A percentile compares a stretch with the other conserved stretches of the same genome.
Conservation (phyloP, 331 rosid genomes). For the Quercus lobata region DNA sequence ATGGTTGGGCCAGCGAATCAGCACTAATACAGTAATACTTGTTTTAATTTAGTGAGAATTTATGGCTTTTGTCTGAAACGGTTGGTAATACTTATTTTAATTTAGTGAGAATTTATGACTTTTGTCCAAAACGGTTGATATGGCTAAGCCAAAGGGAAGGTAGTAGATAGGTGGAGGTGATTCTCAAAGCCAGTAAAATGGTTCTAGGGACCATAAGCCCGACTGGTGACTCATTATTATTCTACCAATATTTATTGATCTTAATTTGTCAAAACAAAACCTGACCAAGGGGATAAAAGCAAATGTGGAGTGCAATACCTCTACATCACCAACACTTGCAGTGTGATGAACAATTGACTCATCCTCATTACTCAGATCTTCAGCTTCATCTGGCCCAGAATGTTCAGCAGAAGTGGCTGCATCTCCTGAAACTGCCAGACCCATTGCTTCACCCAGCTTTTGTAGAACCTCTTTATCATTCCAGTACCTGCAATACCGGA, state of each 20-base stretch:
- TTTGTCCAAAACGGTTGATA: not conserved
- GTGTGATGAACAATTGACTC: conserved; percentile 92
- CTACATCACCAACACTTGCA: conserved; percentile 97
- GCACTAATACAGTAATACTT: not conserved
- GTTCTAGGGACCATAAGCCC: no score
- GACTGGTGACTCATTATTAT: no score
- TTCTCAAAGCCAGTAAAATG: no score
- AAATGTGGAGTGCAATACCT: conserved; percentile 37
- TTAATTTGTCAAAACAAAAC: not conserved
- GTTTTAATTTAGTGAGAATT: not conserved
- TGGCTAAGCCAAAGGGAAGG: not conserved
- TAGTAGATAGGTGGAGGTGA: not conserved
- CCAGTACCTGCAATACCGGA: conserved; percentile 67
- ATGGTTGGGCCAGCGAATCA: no score
- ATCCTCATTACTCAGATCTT: conserved; percentile 80
- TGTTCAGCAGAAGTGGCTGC: conserved; percentile 62
- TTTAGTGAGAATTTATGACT: not conserved
- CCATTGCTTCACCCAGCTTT: conserved; percentile 90
- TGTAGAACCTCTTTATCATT: conserved; percentile 73
- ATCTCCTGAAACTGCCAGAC: conserved; percentile 57
- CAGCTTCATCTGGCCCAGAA: conserved; percentile 70
- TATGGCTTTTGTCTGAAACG: not conserved
- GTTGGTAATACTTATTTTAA: not conserved
- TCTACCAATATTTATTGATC: no score
- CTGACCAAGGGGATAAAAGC: not conserved